Conservation (phyloP, 805 yeast species). For the Candida sanyiensis region DNA sequence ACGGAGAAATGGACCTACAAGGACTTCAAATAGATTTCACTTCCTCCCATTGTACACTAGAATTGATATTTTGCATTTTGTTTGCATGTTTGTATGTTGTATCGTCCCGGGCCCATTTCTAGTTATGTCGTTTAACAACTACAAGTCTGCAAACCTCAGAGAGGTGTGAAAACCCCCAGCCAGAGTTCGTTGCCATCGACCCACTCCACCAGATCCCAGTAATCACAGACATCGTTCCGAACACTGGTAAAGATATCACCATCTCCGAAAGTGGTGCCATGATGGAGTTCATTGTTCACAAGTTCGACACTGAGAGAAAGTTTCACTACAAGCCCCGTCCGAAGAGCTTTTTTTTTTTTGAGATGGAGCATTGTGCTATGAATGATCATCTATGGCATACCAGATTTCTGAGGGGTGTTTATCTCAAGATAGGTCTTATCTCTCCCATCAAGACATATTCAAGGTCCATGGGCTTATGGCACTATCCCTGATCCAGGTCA, state of each 20-base stretch:
- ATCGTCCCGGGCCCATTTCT: not conserved
- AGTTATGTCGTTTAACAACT: not conserved
- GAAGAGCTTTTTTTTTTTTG: no score
- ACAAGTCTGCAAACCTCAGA: not conserved
- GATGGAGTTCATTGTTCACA: not conserved
- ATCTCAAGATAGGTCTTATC: no score
- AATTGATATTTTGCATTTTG: not conserved
- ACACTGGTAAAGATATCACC: not conserved
- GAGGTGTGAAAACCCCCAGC: not conserved
- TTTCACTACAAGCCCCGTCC: not conserved
- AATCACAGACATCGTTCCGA: not conserved
- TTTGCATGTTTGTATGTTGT: not conserved
- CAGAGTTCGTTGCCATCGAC: not conserved
- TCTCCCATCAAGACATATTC: no score
- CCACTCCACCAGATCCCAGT: not conserved
- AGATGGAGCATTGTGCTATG: no score
- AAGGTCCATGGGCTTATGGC: no score
- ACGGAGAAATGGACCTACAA: slow-evolving; percentile 94
- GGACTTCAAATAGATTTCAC: slow-evolving; percentile 56
- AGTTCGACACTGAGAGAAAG: not conserved
- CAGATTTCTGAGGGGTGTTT: no score
- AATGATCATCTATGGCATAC: no score
- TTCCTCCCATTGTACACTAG: not conserved
- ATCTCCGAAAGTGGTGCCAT: not conserved
- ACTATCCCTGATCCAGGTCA: no score